Base-by-base conservation (phyloP, 1,139 yeast genomes). In the Torulaspora pretoriensis region DNA sequence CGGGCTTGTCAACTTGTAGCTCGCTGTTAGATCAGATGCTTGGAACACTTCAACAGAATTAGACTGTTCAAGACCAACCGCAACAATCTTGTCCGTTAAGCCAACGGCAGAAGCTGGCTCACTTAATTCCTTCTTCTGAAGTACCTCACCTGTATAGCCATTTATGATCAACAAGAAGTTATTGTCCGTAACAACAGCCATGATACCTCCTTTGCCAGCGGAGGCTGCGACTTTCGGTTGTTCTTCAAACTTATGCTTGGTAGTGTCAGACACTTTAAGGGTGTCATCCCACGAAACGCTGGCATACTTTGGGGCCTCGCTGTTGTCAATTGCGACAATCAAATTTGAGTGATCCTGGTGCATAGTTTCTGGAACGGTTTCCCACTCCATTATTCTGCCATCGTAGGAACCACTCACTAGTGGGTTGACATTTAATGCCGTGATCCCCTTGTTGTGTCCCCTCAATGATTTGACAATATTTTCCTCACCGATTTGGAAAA, bases 241-340 rank as follows among this genome's bases (percentile, higher is more conserved):
- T 3, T 71, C 69, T 1, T 70, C 65, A 42, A 86, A 69, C 7
- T 61, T 53, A 9, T 59, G 58, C 2, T 57, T 47, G 2, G 56
- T 53, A 8, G 62, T 59, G 23, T 61, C 64, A 34, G 60, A 63
- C 2, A 69, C 57, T 57, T 76, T 78, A 40, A 89, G 58, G n/a
- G 78, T 76, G 60, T 88, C 95, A 64, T 92, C 98, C 97, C 97
- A 90, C 1, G 90, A 95, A 25, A 80, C 70, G 14, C 94, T 74
- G 45, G 75, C 68, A 9, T 80, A 52, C 1, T 53, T 49, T 2
- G 61, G 17, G 57, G 58, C 8, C 55, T 64, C 33, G 50, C 53
- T 19, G 61, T 57, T 14, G 49, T 61, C 48, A 62, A 59, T 28
- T 69, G 81, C 38, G 8, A 74, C 78, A 29, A 87, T 73, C 54